Base-by-base conservation (phyloP, 179 eudicot species). In the Heliamphora pulchella region DNA sequence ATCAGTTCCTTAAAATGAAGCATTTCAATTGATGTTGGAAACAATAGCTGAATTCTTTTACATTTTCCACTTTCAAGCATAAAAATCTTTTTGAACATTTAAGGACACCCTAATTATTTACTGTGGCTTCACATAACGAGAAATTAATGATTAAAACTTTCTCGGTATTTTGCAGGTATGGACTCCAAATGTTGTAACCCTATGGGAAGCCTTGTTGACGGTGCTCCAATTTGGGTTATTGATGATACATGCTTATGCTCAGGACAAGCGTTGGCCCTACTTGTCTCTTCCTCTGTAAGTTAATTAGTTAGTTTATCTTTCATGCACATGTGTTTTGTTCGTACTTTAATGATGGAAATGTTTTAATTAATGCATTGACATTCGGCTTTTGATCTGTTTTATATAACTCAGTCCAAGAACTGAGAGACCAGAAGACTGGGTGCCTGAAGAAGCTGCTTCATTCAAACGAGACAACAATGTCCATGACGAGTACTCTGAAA, bases 211-310 rank as follows among this genome's bases (percentile, higher is more conserved):
- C 71, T 84, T 85, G 13, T 81, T 94, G 71, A 94, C 98, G 20
- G 98, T 94, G 81, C 79, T 90, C 80, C 97, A 93, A 74, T 93
- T 70, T 88, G 94, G 90, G 79, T 85, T 94, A 66, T 83, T 94
- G 88, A 90, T 94, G 62, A 31, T 86, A 7, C 93, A 94, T 88
- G 96, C 97, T 67, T 94, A 91, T 87, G 97, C 91, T 47, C 98
- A 94, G 86, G 97, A 94, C 84, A 91, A 87, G 84, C 91, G 89
- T 53, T 93, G 92, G 96, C 96, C 96, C 54, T 94, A 89, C 78
- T 46, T 93, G 39, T 93, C 98, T 64, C 83, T 94, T 85, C 97
- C 97, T 79, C n/a, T 93, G 98, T 93, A 89, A 82, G 97, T 80
- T 74, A 3, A 0, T 43, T 68, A 11, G 31, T 71, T 14, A 9